Evolutionary conservation across 2,329 filamentous ascomycete genomes (phyloP).

Genomic region (Apiospora rasikravindrae): DNA sequence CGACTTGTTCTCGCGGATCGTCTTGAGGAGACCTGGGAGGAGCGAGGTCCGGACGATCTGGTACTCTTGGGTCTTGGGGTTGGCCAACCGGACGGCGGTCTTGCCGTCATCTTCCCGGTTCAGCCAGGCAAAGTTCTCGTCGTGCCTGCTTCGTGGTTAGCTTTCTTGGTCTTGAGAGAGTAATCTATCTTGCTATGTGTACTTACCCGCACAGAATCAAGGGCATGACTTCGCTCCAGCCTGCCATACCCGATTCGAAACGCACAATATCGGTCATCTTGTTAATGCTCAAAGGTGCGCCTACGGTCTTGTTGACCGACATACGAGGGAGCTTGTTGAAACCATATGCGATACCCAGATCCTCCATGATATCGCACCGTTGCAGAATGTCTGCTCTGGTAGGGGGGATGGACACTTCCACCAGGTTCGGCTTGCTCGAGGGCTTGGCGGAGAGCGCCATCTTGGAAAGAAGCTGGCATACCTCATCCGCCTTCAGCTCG

Average conservation of each 20-base stretch:
- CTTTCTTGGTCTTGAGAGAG: background rate
- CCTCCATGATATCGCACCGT: constrained; percentile 98
- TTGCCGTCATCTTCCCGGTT: constrained; percentile 77
- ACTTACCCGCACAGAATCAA: constrained; percentile 75
- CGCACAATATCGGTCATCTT: constrained; percentile 93
- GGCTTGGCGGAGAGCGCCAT: constrained; percentile 88
- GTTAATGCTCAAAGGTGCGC: constrained; percentile 87
- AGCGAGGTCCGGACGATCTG: constrained; percentile 79
- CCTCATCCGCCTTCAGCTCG: constrained; percentile 71
- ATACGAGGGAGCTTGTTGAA: constrained; percentile 94
- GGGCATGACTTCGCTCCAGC: constrained; percentile 96
- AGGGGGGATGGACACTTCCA: constrained; percentile 83
- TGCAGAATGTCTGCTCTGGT: constrained; percentile 95
- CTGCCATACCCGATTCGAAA: constrained; percentile 87
- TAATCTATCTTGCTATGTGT: background rate
- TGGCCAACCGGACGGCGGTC: constrained; percentile 73
- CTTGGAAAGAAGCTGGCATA: constrained; percentile 81
- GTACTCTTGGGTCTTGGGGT: constrained; percentile 81
- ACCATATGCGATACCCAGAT: constrained; percentile 93
- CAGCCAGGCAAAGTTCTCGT: constrained; percentile 92
- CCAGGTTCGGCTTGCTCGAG: constrained; percentile 70
- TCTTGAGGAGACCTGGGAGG: constrained; percentile 78
- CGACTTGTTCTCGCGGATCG: constrained; percentile 78
- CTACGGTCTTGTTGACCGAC: constrained; percentile 86
- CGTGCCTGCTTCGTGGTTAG: constrained; percentile 65